Base-by-base conservation (phyloP, 495 filamentous ascomycete species). In the Viridothelium virens region DNA sequence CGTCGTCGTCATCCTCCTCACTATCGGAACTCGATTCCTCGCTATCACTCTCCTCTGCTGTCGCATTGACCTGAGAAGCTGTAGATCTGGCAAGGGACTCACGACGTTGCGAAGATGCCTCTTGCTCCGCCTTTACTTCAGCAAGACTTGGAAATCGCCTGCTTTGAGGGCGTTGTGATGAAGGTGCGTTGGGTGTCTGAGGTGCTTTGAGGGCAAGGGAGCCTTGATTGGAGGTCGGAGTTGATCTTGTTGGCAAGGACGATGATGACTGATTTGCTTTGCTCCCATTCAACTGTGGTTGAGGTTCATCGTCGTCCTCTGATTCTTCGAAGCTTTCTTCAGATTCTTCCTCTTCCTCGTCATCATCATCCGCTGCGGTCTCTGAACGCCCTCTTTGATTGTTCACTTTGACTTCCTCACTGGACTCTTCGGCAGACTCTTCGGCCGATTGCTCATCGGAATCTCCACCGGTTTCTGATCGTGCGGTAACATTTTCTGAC, bases 61-160 rank as follows among this genome's bases (percentile, higher is more conserved):
- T 59, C 3, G 0, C 53, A 36, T 59, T 59, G 5, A 14, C 9
- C 18, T 36, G 3, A 14, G 53, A 59, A 4, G 31, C 14, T 59
- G 53, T 4, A 7, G 31, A 33, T 9, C 36, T 59, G 5, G 31
- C 53, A 10, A 34, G 53, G 3, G 53, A 59, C 18, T 59, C 11
- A 0, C 53, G 53, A 36, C 11, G n/a, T 36, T 59, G 53, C 5
- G 53, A 59, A 18, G 31, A 36, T 14, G 53, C 53, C 31, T 59
- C 53, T 59, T 59, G 53, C 53, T 59, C 53, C 2, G 53, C 53
- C 31, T 36, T 59, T 7, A 59, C 36, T 36, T 59, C 53, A 59
- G 53, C 53, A 9, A 59, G 31, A 36, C 53, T 59, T 4, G 53
- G 53, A 18, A 59, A 59, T 59, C 53, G 53, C 36, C 53, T 59